Evolutionary conservation across 2,329 filamentous ascomycete species (phyloP), one percentile per base, ranked within the genome.

Genomic region (Myotisia sp.): DNA sequence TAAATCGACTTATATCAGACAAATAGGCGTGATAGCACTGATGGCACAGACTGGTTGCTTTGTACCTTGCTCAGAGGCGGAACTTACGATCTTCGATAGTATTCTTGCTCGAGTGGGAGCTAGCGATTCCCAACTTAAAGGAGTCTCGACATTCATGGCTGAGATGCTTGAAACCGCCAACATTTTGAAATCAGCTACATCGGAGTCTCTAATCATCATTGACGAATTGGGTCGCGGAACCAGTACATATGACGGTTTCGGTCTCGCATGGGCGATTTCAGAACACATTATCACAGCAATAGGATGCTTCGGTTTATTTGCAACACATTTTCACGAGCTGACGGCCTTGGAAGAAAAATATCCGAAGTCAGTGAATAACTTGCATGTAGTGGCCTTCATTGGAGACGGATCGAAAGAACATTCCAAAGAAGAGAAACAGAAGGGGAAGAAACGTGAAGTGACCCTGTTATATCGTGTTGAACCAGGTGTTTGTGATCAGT

Each of bases 141-240:
- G 90, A 22, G 90, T 98, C 2, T 93, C 84, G 3, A 98, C 90
- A 0, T 98, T 98, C 58, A 98, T 98, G 92, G 90, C 90, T 2
- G 90, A 98, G 62, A 98, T 98, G 90, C 71, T 98, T 14, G 90
- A 98, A 56, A 98, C 90, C 1, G 85, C 90, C 45, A 95, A 95
- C 54, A 98, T 98, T 44, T 76, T 98, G 51, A 95, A 95, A 62
- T 92, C 84, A 0, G 90, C 90, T 2, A 98, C 90, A 0, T 75
- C 79, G 20, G 90, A 98, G 54, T 93, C 84, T 3, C 71, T 98
- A 34, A 95, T 98, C 60, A 95, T 98, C 57, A 94, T 98, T 47
- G 92, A 98, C 56, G 90, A 98, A 56, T 74, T 98, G 2, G 90
- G 90, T 32, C 83, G 90, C 40, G 90, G 90, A 37, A 98, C 90